These are phyloP conservation scores for Passalora sequoiae DNA, from an alignment of 2,329 filamentous ascomycete species.

Conservation along the genomic window DNA sequence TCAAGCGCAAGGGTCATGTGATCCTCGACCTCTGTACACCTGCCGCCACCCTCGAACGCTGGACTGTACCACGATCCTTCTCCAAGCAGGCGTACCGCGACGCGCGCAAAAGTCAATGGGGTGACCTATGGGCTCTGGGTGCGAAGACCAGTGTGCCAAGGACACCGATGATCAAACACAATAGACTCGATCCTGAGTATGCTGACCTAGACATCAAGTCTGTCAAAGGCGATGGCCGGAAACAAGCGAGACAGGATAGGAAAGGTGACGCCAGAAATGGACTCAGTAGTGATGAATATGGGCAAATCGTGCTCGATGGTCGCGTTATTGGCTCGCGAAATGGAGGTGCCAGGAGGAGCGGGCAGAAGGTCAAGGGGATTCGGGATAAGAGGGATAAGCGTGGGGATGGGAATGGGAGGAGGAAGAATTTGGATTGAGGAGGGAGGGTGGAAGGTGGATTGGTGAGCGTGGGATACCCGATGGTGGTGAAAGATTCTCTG, in stretches of 20 bases:
- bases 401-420: conserved; percentile 30
- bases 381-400: conserved; percentile 36
- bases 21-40: conserved; percentile 89
- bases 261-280: conserved; percentile 5
- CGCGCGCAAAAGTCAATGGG: conserved; percentile 84
- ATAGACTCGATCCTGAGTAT: conserved; percentile 2
- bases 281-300: conserved; percentile 21
- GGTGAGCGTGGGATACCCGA: too few species aligned
- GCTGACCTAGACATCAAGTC: conserved; percentile 17
- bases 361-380: conserved; percentile 32
- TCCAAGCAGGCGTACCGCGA: conserved; percentile 81
- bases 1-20: conserved; percentile 85
- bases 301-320: conserved; percentile 12
- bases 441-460: too few species aligned
- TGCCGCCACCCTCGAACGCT: conserved; percentile 77
- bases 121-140: conserved; percentile 90
- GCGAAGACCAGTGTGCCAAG: conserved; percentile 74
- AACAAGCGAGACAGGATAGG: conserved; percentile 5
- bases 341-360: conserved; percentile 32
- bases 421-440: conserved; percentile 13
- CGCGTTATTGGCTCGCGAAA: conserved; percentile 22
- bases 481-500: too few species aligned
- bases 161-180: conserved; percentile 27
- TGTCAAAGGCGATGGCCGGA: conserved; percentile 14
- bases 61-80: conserved; percentile 82